A percentile compares a stretch with the other conserved stretches of the same genome.
phyloP scores from a whole-genome alignment of 768 basidiomycete species.

The Termitomyces sp. region DNA sequence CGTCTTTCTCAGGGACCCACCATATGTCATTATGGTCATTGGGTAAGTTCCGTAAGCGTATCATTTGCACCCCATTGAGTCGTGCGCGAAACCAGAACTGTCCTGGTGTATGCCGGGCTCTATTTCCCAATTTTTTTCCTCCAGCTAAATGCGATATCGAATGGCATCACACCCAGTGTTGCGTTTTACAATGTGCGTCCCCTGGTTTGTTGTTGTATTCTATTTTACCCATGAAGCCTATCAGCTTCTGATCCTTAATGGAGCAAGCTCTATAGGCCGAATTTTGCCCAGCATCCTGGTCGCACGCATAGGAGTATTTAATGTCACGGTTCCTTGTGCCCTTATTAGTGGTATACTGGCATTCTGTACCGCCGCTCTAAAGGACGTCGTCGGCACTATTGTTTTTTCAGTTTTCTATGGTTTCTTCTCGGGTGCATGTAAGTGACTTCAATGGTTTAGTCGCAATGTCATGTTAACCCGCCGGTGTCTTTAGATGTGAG shows the following conservation, averaged over 20 bases:
- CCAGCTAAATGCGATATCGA: conserved; percentile 45
- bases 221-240: conserved; percentile 5
- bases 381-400: conserved; percentile 19
- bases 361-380: conserved; percentile 29
- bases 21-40: conserved; percentile 36
- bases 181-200: conserved; percentile 49
- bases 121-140: conserved; percentile 53
- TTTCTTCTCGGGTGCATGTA: conserved; percentile 35
- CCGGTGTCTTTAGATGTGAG: conserved; percentile 23
- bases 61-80: neutral
- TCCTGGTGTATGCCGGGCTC: conserved; percentile 29
- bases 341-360: conserved; percentile 22
- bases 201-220: neutral
- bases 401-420: conserved; percentile 32
- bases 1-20: conserved; percentile 34
- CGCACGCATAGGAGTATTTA: conserved; percentile 19
- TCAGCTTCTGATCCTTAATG: conserved; percentile 50
- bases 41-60: conserved; percentile 21
- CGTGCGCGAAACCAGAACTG: conserved; percentile 19
- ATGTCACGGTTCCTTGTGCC: conserved; percentile 25
- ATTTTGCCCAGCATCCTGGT: conserved; percentile 28
- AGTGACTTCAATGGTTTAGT: conserved; percentile 7
- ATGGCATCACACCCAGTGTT: conserved; percentile 37
- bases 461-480: neutral
- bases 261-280: conserved; percentile 32